Conservation (phyloP, 331 rosid genomes). For the Rhamnella rubrinervis region DNA sequence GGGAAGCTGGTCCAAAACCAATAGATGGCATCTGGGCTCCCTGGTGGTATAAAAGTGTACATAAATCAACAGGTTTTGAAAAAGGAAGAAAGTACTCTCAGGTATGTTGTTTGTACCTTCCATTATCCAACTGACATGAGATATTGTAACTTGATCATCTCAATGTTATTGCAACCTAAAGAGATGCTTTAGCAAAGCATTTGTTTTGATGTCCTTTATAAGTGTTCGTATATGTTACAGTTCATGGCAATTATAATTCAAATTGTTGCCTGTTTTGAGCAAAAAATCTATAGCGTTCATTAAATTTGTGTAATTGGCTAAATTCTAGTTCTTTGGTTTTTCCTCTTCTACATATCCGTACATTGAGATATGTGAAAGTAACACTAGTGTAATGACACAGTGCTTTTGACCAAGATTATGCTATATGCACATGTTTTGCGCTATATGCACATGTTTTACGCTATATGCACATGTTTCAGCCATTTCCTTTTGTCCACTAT, state of each 20-base stretch:
- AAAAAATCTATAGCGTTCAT: too few species aligned
- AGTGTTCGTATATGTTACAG: too few species aligned
- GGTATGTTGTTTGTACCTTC: constrained; percentile 35
- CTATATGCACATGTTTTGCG: constrained; percentile 3
- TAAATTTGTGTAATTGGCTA: too few species aligned
- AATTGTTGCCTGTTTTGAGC: too few species aligned
- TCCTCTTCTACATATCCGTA: too few species aligned
- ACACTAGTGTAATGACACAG: neutral
- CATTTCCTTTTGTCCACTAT: constrained; percentile 59
- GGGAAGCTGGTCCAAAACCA: constrained; percentile 80
- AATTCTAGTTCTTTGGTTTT: too few species aligned
- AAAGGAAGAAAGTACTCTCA: constrained; percentile 48
- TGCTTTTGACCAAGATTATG: too few species aligned
- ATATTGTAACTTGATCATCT: neutral
- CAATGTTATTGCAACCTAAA: neutral
- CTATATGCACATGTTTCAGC: constrained; percentile 38
- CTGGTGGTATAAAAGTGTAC: constrained; percentile 72
- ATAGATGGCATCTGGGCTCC: constrained; percentile 85
- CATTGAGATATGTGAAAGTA: neutral
- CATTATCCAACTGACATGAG: neutral
- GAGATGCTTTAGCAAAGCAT: neutral
- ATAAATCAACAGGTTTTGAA: constrained; percentile 61
- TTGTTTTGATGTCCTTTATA: too few species aligned
- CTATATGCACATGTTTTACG: constrained; percentile 15
- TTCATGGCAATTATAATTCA: too few species aligned